These are phyloP conservation scores for Daedaleopsis sinensis DNA, from an alignment of 768 basidiomycete species.

Conservation along the genomic window DNA sequence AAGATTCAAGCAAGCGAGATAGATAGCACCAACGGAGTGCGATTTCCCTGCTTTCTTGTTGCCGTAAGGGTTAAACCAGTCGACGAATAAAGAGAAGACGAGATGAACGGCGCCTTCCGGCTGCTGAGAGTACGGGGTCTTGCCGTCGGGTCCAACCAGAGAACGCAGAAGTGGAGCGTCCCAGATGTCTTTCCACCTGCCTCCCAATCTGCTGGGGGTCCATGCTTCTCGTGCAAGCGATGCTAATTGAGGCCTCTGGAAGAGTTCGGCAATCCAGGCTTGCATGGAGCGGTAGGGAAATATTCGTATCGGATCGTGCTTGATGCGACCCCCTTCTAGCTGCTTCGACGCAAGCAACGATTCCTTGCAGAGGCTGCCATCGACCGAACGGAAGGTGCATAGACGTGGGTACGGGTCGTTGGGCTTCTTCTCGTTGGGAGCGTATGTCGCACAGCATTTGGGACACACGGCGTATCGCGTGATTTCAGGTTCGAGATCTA, in stretches of 20 bases:
- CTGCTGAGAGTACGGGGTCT: neutral
- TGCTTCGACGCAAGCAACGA: neutral
- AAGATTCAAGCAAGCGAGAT: constrained; percentile 31
- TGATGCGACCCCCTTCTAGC: neutral
- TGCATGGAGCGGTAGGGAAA: constrained; percentile 12
- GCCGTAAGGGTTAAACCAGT: constrained; percentile 23
- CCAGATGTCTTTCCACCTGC: constrained; percentile 17
- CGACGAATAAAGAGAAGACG: constrained; percentile 16
- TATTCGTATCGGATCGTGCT: neutral
- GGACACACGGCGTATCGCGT: constrained; percentile 12
- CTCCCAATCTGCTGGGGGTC: neutral
- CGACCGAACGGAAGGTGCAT: constrained; percentile 6
- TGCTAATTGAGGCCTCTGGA: constrained; percentile 17
- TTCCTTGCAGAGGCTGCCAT: constrained; percentile 2
- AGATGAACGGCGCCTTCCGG: constrained; percentile 9
- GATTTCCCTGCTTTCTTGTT: constrained; percentile 13
- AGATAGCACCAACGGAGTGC: constrained; percentile 23
- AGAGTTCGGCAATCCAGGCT: constrained; percentile 18
- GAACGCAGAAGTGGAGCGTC: constrained; percentile 10
- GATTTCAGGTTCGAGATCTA: constrained; percentile 13
- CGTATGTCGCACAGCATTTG: constrained; percentile 12
- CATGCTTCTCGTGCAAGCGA: neutral
- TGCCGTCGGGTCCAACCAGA: constrained; percentile 18
- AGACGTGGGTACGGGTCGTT: constrained; percentile 7
- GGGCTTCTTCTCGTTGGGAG: neutral